A percentile compares a stretch with the other conserved stretches of the same genome.
Conservation (phyloP, 306 rosid genomes). For the Prunus dulcis region DNA sequence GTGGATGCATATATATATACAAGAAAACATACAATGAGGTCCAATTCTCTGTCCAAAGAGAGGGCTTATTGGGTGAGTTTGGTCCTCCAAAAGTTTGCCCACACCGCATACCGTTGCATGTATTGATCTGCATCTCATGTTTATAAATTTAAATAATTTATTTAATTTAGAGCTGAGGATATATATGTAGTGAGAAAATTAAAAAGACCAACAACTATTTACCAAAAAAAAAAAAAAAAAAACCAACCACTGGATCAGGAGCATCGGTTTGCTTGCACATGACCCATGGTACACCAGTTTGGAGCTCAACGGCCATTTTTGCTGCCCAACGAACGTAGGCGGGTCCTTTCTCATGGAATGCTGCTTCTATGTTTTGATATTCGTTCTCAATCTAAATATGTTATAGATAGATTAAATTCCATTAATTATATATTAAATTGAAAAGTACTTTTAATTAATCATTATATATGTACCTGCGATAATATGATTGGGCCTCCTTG, state of each 20-base stretch:
- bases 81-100: conserved; percentile 73
- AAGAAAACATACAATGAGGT: conserved; percentile 50
- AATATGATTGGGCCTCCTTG: conserved; percentile 85
- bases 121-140: conserved; percentile 43
- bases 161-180: no score
- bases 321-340: conserved; percentile 67
- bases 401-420: background rate
- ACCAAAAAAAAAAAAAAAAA: no score
- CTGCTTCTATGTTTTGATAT: conserved; percentile 51
- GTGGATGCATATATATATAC: no score
- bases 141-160: no score
- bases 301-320: conserved; percentile 63
- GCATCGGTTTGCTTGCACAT: conserved; percentile 90
- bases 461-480: conserved; percentile 40
- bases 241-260: conserved; percentile 64
- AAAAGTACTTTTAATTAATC: no score
- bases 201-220: no score
- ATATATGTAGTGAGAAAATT: no score
- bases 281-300: conserved; percentile 68
- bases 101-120: conserved; percentile 80
- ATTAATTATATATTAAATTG: background rate
- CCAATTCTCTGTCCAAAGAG: conserved; percentile 84
- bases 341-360: conserved; percentile 40
- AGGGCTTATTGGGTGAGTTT: conserved; percentile 68
- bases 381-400: conserved; percentile 64